These are phyloP conservation scores for Emericellopsis terricola DNA, from an alignment of 495 filamentous ascomycete species.

Conservation along the genomic window DNA sequence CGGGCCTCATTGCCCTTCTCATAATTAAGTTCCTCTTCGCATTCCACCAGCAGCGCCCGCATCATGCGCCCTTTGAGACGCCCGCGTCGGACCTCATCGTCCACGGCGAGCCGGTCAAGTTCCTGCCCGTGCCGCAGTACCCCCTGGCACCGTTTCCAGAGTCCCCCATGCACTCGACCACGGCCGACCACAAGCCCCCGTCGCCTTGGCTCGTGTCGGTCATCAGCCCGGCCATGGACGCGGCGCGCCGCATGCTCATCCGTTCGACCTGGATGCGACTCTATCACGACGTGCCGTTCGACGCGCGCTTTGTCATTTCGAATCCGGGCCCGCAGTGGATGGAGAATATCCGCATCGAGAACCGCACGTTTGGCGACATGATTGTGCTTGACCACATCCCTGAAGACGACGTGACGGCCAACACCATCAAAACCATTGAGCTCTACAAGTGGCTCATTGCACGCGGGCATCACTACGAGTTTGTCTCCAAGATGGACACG, in stretches of 20 bases:
- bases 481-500: background rate
- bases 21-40: too few species aligned
- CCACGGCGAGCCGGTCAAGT: background rate
- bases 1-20: background rate
- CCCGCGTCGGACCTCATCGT: background rate
- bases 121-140: background rate
- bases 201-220: background rate
- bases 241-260: background rate
- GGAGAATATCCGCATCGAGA: background rate
- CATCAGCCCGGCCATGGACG: background rate
- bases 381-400: background rate
- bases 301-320: background rate
- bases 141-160: background rate
- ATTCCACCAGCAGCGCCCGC: background rate
- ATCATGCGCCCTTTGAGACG: background rate
- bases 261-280: background rate
- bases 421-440: background rate
- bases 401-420: background rate
- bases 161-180: background rate
- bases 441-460: background rate
- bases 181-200: background rate
- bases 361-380: background rate
- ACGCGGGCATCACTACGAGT: background rate
- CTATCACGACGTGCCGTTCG: background rate
- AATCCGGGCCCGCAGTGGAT: background rate